phyloP scores from a whole-genome alignment of 192 early-diverging fungal species.

The Coemansia sp. region DNA sequence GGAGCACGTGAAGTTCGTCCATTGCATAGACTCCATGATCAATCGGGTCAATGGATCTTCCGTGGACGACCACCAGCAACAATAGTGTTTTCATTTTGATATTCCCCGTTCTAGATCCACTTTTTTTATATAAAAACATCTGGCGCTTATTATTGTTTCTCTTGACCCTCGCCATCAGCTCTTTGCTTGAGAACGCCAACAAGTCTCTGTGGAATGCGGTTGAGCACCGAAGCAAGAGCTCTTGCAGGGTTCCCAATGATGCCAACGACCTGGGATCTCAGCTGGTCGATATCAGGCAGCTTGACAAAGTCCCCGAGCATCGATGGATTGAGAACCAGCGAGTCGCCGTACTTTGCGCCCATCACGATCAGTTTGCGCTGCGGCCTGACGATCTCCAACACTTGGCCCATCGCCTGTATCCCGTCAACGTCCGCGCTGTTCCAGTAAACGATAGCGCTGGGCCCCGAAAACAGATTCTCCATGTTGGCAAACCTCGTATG shows the following conservation, averaged over 20 bases:
- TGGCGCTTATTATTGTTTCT: not conserved
- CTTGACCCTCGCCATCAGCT: conserved; percentile 19
- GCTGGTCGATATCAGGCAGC: conserved; percentile 33
- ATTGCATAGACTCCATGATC: conserved; percentile 40
- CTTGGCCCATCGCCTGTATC: conserved; percentile 20
- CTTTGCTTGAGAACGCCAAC: conserved; percentile 45
- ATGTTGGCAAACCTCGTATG: conserved; percentile 43
- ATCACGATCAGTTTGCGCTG: conserved; percentile 44
- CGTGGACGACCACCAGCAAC: no score
- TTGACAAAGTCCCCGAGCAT: conserved; percentile 43
- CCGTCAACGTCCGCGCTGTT: not conserved
- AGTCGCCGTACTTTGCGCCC: conserved; percentile 42
- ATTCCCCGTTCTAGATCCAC: no score
- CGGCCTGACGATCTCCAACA: conserved; percentile 22
- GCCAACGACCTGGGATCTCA: conserved; percentile 49
- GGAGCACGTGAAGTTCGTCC: conserved; percentile 21
- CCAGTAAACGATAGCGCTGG: conserved; percentile 47
- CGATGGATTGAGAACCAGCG: conserved; percentile 30
- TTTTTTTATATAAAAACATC: no score
- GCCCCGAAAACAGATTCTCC: conserved; percentile 41
- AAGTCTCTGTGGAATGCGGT: conserved; percentile 46
- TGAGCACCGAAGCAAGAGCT: conserved; percentile 25
- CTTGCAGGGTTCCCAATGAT: conserved; percentile 39
- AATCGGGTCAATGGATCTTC: not conserved
- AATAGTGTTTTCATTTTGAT: no score